Evolutionary conservation across 176 grass and related monocot species (phyloP).

Genomic region (Avena atlantica): DNA sequence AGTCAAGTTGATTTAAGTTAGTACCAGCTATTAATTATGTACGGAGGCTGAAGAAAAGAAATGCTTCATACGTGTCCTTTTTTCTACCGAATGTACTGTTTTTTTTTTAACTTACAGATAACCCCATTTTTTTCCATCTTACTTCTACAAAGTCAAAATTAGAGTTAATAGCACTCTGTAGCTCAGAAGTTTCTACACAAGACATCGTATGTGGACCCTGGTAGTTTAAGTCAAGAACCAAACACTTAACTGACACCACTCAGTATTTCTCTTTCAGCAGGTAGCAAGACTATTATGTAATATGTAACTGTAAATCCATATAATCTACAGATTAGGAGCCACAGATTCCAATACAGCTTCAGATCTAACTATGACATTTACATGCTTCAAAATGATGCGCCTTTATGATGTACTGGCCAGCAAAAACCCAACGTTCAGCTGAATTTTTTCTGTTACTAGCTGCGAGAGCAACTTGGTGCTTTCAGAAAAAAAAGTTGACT

Average conservation of each 20-base stretch:
- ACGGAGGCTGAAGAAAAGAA: background rate
- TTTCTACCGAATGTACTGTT: background rate
- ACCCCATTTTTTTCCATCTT: background rate
- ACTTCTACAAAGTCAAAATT: background rate
- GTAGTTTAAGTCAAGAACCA: conserved; percentile 15
- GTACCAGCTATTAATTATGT: conserved; percentile 3
- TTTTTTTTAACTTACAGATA: background rate
- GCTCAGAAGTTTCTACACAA: background rate
- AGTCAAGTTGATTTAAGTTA: background rate
- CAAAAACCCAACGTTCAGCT: conserved; percentile 8
- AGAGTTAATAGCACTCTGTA: background rate
- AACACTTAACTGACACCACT: background rate
- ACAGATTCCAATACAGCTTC: background rate
- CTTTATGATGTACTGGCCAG: background rate
- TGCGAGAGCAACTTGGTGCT: background rate
- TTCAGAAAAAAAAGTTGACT: background rate
- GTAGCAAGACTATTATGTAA: conserved; percentile 8
- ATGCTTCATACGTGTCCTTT: background rate
- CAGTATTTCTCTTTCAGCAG: background rate
- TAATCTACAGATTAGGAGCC: background rate
- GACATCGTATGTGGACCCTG: background rate
- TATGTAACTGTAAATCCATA: background rate
- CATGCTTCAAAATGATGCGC: background rate
- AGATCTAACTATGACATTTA: background rate
- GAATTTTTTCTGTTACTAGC: conserved; percentile 14